Base-by-base conservation (phyloP, 225 moss, liverwort and hornwort genomes). In the Polytrichum formosum region DNA sequence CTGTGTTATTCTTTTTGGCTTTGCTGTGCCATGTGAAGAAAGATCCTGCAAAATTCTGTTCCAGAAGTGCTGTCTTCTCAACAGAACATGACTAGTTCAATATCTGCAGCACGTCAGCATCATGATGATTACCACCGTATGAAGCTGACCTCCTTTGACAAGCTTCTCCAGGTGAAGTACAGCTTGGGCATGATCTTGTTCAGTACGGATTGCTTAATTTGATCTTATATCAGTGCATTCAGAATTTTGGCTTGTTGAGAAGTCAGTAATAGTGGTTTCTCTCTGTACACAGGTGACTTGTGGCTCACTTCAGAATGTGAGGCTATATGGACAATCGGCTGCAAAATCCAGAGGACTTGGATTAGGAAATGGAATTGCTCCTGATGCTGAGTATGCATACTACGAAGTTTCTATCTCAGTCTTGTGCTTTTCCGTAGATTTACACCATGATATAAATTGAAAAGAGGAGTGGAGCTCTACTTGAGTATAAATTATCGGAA, bases 111-210 rank as follows among this genome's bases (percentile, higher is more conserved):
- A 54, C 81, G 84, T 66, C 85, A 83, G 37, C 88, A 86, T 77
- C 91, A 84, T 31, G 79, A 85, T 67, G 91, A 91, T 74, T 93
- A 88, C 67, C 85, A 87, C 61, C 80, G 80, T 71, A 70, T 69
- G 74, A 96, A 92, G 70, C 79, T 96, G 59, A 96, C 93, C 18
- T 96, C 93, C 73, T 96, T 96, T 63, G 93, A 96, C 71, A 93
- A 96, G 80, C 90, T 96, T 67, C 85, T 96, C 59, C 85, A 87
- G 81, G 86, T 83, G 28, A 76, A 62, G 20, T 55, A 6, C 56
- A 59, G n/a, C 0, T n/a, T 76, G 28, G 55, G 26, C 72, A 64
- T 18, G 28, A 29, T 30, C 56, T 70, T 75, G 29, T 46, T 46
- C 46, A 46, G 46, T 46, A 16, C 0, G 4, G 13, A 13, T 46